A percentile compares a stretch with the other conserved stretches of the same genome.
phyloP scores from a whole-genome alignment of 2,329 filamentous ascomycete genomes.

The Neofusicoccum laricinum region DNA sequence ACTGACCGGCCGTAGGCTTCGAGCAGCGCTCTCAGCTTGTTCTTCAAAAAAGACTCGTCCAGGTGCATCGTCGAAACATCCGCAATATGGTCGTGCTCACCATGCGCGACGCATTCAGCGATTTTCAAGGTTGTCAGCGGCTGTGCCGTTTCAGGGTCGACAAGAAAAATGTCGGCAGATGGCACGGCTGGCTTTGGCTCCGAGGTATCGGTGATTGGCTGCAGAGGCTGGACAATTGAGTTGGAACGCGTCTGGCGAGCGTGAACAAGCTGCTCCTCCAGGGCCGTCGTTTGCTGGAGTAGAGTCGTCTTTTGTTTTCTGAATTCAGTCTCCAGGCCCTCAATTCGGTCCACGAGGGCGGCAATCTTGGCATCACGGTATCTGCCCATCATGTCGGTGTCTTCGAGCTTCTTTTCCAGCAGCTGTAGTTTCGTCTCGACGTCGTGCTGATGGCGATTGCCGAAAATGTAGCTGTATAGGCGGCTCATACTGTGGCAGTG shows the following conservation, averaged over 20 bases:
- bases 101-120: not conserved
- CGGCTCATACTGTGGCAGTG: slow-evolving; percentile 1
- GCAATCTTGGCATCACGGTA: slow-evolving; percentile 26
- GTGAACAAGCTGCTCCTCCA: slow-evolving; percentile 40
- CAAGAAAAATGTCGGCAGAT: not conserved
- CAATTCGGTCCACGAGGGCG: slow-evolving; percentile 27
- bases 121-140: not conserved
- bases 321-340: slow-evolving; percentile 16
- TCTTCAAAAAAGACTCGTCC: not conserved
- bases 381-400: slow-evolving; percentile 2
- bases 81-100: not conserved
- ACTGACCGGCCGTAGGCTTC: not conserved
- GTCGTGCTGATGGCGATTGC: slow-evolving; percentile 4
- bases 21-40: not conserved
- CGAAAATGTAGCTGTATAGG: slow-evolving; percentile 12
- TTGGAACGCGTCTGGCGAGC: slow-evolving; percentile 3
- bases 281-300: slow-evolving; percentile 33
- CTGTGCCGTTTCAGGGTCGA: not conserved
- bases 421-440: slow-evolving; percentile 1
- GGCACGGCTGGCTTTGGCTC: not conserved
- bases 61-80: not conserved
- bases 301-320: slow-evolving; percentile 19
- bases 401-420: slow-evolving; percentile 23
- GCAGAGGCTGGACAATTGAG: slow-evolving; percentile 2
- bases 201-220: slow-evolving; percentile 3